Percentiles rank a stretch among this genome's conserved stretches.
phyloP scores from a whole-genome alignment of 139 green algal species.

The Chlorella sp. region DNA sequence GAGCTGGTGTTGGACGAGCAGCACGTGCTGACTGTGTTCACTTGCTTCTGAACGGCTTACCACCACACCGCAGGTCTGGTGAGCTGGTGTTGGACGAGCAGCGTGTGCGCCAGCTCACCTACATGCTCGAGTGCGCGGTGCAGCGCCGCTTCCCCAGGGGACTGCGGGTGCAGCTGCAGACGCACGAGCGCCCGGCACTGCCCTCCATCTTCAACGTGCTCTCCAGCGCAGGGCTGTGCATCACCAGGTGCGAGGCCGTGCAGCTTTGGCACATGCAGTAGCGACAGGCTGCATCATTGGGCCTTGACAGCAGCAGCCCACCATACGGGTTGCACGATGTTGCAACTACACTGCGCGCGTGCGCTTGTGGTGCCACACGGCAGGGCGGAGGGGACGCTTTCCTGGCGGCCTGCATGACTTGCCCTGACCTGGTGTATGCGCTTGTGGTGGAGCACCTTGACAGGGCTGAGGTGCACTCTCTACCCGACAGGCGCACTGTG shows the following conservation, averaged over 20 bases:
- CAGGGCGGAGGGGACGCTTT: background rate
- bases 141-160: conserved; percentile 68
- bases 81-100: conserved; percentile 42
- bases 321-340: background rate
- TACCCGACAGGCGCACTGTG: background rate
- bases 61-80: conserved; percentile 51
- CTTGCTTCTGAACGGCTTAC: background rate
- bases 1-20: background rate
- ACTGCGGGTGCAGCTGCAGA: conserved; percentile 67
- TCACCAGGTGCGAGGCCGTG: conserved; percentile 18
- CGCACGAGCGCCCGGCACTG: background rate
- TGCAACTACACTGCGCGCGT: background rate
- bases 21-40: background rate
- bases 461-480: too few species aligned
- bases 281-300: too few species aligned
- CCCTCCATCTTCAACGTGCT: conserved; percentile 21
- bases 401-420: background rate
- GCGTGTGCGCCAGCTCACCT: conserved; percentile 54
- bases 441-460: background rate
- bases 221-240: conserved; percentile 18
- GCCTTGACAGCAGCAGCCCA: background rate
- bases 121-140: conserved; percentile 71
- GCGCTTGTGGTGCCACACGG: background rate
- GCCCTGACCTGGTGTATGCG: background rate
- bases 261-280: too few species aligned